Conservation (phyloP, 2,329 filamentous ascomycete genomes). For the Sporothrix mexicana region DNA sequence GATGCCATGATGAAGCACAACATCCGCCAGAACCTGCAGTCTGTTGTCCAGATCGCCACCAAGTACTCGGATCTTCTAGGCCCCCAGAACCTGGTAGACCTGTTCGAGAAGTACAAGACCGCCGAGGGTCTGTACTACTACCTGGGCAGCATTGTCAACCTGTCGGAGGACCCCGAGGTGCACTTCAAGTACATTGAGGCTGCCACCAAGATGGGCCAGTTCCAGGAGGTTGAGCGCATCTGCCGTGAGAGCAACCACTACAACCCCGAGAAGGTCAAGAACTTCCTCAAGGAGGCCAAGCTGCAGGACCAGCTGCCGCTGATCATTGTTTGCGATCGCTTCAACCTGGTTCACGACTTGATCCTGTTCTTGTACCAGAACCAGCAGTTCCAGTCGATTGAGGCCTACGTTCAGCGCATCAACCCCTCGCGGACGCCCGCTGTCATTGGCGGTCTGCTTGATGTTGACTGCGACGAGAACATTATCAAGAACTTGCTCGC, state of each 20-base stretch:
- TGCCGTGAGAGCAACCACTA: slow-evolving; percentile 91
- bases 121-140: slow-evolving; percentile 98
- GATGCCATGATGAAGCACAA: slow-evolving; percentile 97
- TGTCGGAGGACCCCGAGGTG: slow-evolving; percentile 93
- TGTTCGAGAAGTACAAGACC: slow-evolving; percentile 97
- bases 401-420: slow-evolving; percentile 96
- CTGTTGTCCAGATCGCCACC: slow-evolving; percentile 92
- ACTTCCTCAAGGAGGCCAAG: slow-evolving; percentile 96
- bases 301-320: slow-evolving; percentile 91
- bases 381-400: slow-evolving; percentile 98
- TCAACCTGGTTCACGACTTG: slow-evolving; percentile 97
- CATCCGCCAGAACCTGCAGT: slow-evolving; percentile 94
- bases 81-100: slow-evolving; percentile 82
- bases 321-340: slow-evolving; percentile 99
- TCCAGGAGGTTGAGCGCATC: slow-evolving; percentile 95
- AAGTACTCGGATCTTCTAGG: slow-evolving; percentile 97
- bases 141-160: slow-evolving; percentile 94
- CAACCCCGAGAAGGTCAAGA: slow-evolving; percentile 96
- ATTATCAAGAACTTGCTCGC: slow-evolving; percentile 92
- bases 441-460: slow-evolving; percentile 89
- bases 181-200: slow-evolving; percentile 99
- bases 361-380: slow-evolving; percentile 98
- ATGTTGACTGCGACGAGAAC: slow-evolving; percentile 95
- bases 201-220: slow-evolving; percentile 89
- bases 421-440: slow-evolving; percentile 90